phyloP scores from a whole-genome alignment of 495 filamentous ascomycete genomes.

The Lophiotrema nucula region DNA sequence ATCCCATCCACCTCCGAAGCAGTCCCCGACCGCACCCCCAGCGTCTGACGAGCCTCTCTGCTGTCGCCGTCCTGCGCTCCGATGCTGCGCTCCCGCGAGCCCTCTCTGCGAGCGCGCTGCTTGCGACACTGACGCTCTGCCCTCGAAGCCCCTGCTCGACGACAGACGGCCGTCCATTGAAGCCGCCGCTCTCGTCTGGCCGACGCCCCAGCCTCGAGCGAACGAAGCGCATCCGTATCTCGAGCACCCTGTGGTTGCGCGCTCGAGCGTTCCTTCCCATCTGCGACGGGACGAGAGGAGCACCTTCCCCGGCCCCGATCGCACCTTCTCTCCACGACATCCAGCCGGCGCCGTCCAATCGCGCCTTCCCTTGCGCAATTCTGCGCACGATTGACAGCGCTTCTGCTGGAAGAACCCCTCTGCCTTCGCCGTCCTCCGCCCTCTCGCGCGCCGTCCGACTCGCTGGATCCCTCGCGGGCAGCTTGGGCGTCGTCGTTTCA shows the following conservation, averaged over 20 bases:
- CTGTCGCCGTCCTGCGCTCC: background rate
- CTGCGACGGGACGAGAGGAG: background rate
- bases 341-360: background rate
- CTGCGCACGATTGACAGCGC: background rate
- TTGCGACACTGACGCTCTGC: slow-evolving; percentile 29
- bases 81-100: slow-evolving; percentile 18
- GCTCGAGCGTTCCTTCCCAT: background rate
- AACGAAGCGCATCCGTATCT: background rate
- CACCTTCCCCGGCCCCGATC: background rate
- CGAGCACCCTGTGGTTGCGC: background rate
- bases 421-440: background rate
- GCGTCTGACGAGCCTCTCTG: background rate
- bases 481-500: slow-evolving; percentile 24
- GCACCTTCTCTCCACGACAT: background rate
- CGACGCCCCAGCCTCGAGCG: too few species aligned
- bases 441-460: background rate
- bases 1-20: background rate
- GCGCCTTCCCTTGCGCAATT: background rate
- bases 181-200: slow-evolving; percentile 5
- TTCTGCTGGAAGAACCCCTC: background rate
- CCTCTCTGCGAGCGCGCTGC: slow-evolving; percentile 21
- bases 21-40: slow-evolving; percentile 2
- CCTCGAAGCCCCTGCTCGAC: background rate
- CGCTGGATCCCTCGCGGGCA: background rate
- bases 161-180: background rate